Evolutionary conservation across 2,329 filamentous ascomycete genomes (phyloP).

Genomic region (Drechmeria coniospora): DNA sequence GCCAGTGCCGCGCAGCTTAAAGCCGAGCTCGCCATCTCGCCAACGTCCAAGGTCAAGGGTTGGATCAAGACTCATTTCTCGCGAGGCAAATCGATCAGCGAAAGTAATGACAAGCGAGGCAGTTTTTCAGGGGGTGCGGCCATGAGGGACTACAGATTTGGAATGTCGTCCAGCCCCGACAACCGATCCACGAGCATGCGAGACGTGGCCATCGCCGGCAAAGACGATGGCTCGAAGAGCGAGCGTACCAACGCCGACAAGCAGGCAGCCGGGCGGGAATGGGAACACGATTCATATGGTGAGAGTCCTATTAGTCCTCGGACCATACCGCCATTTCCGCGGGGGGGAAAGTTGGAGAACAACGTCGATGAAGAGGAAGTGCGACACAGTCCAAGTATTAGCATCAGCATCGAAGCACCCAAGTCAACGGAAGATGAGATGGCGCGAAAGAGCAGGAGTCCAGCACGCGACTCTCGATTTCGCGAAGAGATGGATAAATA

Average conservation of each 20-base stretch:
- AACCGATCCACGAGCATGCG: conserved; percentile 27
- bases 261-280: conserved; percentile 9
- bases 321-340: too few species aligned
- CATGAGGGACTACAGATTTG: conserved; percentile 24
- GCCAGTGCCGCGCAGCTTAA: conserved; percentile 4
- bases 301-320: too few species aligned
- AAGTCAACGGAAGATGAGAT: conserved; percentile 17
- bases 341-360: conserved; percentile 7
- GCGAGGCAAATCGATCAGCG: conserved; percentile 23
- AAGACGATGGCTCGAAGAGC: conserved; percentile 1
- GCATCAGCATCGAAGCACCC: conserved; percentile 20
- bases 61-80: conserved; percentile 42
- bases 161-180: conserved; percentile 28
- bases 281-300: conserved; percentile 15
- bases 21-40: conserved; percentile 11
- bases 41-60: conserved; percentile 29
- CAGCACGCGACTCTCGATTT: conserved; percentile 42
- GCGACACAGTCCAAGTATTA: too few species aligned
- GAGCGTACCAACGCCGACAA: conserved; percentile 1
- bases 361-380: too few species aligned
- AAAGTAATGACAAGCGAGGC: conserved; percentile 19
- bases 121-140: conserved; percentile 36
- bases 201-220: conserved; percentile 30
- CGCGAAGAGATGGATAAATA: conserved; percentile 34
- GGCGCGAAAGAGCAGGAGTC: conserved; percentile 30